Evolutionary conservation across 495 filamentous ascomycete genomes (phyloP).

Genomic region (Aspergillus sparsus): DNA sequence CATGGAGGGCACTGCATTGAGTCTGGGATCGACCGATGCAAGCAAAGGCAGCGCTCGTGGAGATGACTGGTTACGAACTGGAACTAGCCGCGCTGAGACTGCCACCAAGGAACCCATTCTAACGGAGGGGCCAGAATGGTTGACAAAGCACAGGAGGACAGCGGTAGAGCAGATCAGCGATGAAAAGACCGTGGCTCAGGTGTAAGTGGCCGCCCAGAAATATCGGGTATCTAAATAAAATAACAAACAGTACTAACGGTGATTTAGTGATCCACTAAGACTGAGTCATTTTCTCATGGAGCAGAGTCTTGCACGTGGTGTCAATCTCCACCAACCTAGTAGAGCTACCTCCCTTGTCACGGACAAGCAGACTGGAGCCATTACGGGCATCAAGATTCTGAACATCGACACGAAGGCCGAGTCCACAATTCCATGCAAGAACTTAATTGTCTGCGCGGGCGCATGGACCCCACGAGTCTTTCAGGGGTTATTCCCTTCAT

Average conservation of each 20-base stretch:
- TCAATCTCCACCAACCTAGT: conserved; percentile 66
- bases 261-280: conserved; percentile 54
- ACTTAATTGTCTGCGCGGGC: conserved; percentile 67
- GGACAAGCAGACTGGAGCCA: conserved; percentile 43
- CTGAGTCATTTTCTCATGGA: conserved; percentile 66
- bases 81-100: conserved; percentile 62
- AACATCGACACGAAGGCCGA: conserved; percentile 27
- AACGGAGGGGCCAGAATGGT: conserved; percentile 53
- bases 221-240: neutral
- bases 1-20: conserved; percentile 61
- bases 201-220: conserved; percentile 40
- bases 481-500: conserved; percentile 59
- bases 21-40: conserved; percentile 38
- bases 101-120: conserved; percentile 31
- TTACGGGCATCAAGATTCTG: conserved; percentile 52
- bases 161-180: conserved; percentile 62
- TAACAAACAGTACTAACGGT: conserved; percentile 13
- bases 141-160: conserved; percentile 52
- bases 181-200: conserved; percentile 64
- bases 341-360: conserved; percentile 53
- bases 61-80: conserved; percentile 65
- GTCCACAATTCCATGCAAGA: conserved; percentile 46
- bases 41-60: conserved; percentile 38
- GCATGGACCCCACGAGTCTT: conserved; percentile 69
- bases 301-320: conserved; percentile 57